A percentile compares a stretch with the other conserved stretches of the same genome.
These are phyloP conservation scores for Solidago caesia DNA, from an alignment of 129 eudicot species.

Conservation along the genomic window DNA sequence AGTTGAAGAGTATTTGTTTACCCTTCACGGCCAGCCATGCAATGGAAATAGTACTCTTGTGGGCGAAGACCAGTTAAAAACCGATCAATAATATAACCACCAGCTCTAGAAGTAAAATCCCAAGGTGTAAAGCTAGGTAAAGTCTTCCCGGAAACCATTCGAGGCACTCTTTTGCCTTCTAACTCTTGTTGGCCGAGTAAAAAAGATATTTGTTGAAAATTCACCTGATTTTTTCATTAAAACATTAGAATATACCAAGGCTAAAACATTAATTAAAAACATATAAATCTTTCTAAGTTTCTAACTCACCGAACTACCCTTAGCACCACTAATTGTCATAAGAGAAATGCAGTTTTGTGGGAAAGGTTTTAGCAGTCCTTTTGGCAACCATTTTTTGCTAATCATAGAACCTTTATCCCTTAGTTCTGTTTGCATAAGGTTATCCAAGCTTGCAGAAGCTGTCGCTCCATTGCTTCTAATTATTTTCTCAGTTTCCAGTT, in stretches of 20 bases:
- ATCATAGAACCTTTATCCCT: constrained; percentile 63
- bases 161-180: constrained; percentile 96
- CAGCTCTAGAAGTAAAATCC: constrained; percentile 90
- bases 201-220: constrained; percentile 96
- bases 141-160: constrained; percentile 97
- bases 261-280: not conserved
- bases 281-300: not conserved
- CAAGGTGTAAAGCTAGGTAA: constrained; percentile 89
- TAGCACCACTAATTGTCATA: constrained; percentile 98
- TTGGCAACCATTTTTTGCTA: constrained; percentile 67
- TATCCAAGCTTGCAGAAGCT: constrained; percentile 74
- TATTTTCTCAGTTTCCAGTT: constrained; percentile 74
- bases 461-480: constrained; percentile 58
- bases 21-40: constrained; percentile 99
- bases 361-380: constrained; percentile 73
- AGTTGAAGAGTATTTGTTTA: constrained; percentile 22
- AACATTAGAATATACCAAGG: not conserved
- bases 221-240: constrained; percentile 50
- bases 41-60: constrained; percentile 91
- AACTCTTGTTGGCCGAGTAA: constrained; percentile 96
- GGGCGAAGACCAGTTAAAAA: constrained; percentile 92
- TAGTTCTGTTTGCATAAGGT: constrained; percentile 76
- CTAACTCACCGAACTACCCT: constrained; percentile 88
- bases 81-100: constrained; percentile 92
- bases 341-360: constrained; percentile 87